Evolutionary conservation across 2,329 filamentous ascomycete genomes (phyloP).

Genomic region (Aspergillus unguis): DNA sequence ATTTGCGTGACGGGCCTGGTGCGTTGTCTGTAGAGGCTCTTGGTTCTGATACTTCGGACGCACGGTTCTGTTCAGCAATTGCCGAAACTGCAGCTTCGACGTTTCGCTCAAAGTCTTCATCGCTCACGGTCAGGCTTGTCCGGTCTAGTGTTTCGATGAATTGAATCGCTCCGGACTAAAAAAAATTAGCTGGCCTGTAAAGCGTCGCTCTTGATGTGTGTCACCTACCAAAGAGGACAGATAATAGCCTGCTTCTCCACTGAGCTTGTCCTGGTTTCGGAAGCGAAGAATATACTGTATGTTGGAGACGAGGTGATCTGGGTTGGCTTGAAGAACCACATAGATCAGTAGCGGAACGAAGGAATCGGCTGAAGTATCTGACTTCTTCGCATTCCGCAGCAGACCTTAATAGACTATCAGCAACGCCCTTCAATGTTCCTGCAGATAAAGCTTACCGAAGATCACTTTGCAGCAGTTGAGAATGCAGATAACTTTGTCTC

Average conservation of each 20-base stretch:
- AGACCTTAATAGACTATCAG: slow-evolving; percentile 51
- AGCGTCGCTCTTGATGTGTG: not conserved
- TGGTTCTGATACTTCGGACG: slow-evolving; percentile 48
- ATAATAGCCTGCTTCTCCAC: slow-evolving; percentile 97
- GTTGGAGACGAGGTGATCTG: slow-evolving; percentile 93
- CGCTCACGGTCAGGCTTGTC: slow-evolving; percentile 85
- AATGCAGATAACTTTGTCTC: slow-evolving; percentile 98
- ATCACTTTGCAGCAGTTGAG: slow-evolving; percentile 99
- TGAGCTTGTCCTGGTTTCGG: slow-evolving; percentile 93
- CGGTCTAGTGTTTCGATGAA: slow-evolving; percentile 97
- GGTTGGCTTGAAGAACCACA: slow-evolving; percentile 89
- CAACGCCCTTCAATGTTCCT: not conserved
- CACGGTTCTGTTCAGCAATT: slow-evolving; percentile 84
- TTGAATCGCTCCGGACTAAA: slow-evolving; percentile 70
- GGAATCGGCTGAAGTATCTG: slow-evolving; percentile 88
- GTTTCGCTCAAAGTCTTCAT: slow-evolving; percentile 92
- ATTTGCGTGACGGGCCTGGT: slow-evolving; percentile 59
- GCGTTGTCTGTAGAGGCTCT: slow-evolving; percentile 47
- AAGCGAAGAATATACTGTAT: slow-evolving; percentile 97
- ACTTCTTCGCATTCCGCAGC: slow-evolving; percentile 80
- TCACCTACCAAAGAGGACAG: slow-evolving; percentile 76
- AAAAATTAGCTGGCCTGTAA: not conserved
- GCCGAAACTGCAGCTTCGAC: slow-evolving; percentile 96
- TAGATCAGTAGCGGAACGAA: slow-evolving; percentile 96
- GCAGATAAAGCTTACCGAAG: slow-evolving; percentile 63